Evolutionary conservation across 225 moss, liverwort and hornwort species (phyloP).

Genomic region (Physcomitrium patens): DNA sequence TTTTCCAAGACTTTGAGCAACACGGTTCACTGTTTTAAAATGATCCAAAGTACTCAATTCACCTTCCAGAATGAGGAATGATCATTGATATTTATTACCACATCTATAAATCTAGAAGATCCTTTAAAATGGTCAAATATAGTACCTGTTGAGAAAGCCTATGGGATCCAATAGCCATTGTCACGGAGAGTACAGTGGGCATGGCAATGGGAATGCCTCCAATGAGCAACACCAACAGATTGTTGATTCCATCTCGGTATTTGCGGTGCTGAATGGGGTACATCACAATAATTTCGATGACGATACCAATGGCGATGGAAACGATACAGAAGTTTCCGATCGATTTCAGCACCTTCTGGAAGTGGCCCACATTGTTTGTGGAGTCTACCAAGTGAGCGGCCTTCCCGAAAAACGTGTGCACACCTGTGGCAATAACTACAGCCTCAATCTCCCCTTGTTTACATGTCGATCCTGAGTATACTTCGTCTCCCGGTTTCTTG

Average conservation of each 20-base stretch:
- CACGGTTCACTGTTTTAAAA: too few relatives aligned
- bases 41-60: too few relatives aligned
- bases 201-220: constrained; percentile 79
- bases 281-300: constrained; percentile 69
- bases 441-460: constrained; percentile 75
- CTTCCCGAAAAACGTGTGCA: constrained; percentile 76
- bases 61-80: too few relatives aligned
- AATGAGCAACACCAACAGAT: constrained; percentile 66
- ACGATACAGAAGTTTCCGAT: constrained; percentile 74
- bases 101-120: background rate
- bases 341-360: constrained; percentile 65
- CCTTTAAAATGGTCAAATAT: background rate
- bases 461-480: constrained; percentile 61
- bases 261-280: constrained; percentile 57
- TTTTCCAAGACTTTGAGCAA: too few relatives aligned
- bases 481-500: constrained; percentile 62
- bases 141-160: constrained; percentile 60
- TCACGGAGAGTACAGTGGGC: constrained; percentile 75
- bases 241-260: constrained; percentile 63
- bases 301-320: constrained; percentile 65
- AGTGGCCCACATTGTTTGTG: constrained; percentile 74
- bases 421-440: constrained; percentile 70
- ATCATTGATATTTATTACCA: too few relatives aligned
- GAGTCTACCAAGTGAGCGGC: constrained; percentile 77
- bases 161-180: constrained; percentile 75